A percentile compares a stretch with the other conserved stretches of the same genome.
Evolutionary conservation across 768 basidiomycete species (phyloP).

Genomic region (Neoboletus brunneissimus): DNA sequence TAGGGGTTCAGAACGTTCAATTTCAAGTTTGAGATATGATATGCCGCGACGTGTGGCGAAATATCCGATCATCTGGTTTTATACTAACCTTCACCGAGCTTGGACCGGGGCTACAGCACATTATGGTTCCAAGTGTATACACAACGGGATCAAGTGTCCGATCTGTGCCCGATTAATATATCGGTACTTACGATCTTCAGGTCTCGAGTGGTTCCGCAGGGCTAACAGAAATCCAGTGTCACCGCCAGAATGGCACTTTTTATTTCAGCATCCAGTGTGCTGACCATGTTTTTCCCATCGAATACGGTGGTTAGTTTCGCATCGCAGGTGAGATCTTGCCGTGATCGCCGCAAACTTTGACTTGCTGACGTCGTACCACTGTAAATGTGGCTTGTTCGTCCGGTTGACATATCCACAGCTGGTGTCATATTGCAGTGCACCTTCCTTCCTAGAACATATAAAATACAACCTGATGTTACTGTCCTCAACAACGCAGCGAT

Average conservation of each 20-base stretch:
- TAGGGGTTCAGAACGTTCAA: background rate
- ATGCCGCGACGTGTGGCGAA: background rate
- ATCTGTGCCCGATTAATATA: background rate
- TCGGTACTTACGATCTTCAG: too few relatives aligned
- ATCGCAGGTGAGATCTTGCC: background rate
- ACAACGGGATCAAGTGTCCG: background rate
- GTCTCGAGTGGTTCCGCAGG: too few relatives aligned
- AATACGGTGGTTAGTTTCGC: background rate
- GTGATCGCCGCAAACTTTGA: background rate
- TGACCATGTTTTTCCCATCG: background rate
- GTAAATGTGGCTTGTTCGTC: background rate
- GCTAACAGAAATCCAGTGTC: background rate
- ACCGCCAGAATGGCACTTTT: background rate
- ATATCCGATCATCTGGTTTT: too few relatives aligned
- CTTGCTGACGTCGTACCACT: background rate
- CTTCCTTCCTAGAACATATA: conserved; percentile 1
- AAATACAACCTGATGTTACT: background rate
- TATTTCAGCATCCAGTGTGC: background rate
- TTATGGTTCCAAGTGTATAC: background rate
- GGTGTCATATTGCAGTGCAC: background rate
- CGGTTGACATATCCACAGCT: background rate
- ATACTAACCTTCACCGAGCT: too few relatives aligned
- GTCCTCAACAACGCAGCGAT: background rate
- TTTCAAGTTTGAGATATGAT: background rate
- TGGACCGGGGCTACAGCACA: background rate